These are phyloP conservation scores for Trichoderma erinaceum DNA, from an alignment of 495 filamentous ascomycete genomes.

Conservation along the genomic window DNA sequence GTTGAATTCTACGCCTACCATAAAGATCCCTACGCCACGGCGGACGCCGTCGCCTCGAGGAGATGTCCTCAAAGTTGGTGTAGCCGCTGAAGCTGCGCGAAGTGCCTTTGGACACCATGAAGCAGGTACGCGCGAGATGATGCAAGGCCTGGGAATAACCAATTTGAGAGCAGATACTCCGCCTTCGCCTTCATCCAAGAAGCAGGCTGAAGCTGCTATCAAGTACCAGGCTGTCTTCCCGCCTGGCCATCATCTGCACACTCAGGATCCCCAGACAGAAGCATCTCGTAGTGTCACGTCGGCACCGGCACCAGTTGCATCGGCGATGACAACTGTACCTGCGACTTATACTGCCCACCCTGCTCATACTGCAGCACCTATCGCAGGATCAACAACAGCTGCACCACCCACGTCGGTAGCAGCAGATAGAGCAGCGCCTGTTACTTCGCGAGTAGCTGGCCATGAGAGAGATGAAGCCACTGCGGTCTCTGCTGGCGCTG, in stretches of 20 bases:
- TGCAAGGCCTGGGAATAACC: not conserved
- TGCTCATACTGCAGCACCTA: not conserved
- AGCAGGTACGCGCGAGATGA: not conserved
- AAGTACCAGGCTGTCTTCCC: constrained; percentile 38
- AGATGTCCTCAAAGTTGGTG: not conserved
- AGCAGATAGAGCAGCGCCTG: not conserved
- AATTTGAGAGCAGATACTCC: constrained; percentile 25
- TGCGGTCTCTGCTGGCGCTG: not conserved
- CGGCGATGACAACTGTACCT: not conserved
- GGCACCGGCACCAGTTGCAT: constrained; percentile 28
- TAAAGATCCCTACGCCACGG: constrained; percentile 10
- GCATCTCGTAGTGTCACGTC: constrained; percentile 36
- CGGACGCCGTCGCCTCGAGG: constrained; percentile 8
- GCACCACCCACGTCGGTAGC: not conserved
- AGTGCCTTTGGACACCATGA: not conserved
- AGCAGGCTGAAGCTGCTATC: constrained; percentile 20
- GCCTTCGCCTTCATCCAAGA: constrained; percentile 39
- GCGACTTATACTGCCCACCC: no score
- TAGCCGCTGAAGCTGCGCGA: not conserved
- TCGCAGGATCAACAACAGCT: not conserved
- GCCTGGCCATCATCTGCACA: constrained; percentile 27
- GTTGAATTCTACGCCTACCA: not conserved
- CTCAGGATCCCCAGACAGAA: constrained; percentile 38
- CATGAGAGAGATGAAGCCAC: not conserved
- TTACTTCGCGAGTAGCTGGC: not conserved